Percentiles rank a stretch among this genome's conserved stretches.
Conservation (phyloP, 495 filamentous ascomycete genomes). For the Penicillium ucsense region DNA sequence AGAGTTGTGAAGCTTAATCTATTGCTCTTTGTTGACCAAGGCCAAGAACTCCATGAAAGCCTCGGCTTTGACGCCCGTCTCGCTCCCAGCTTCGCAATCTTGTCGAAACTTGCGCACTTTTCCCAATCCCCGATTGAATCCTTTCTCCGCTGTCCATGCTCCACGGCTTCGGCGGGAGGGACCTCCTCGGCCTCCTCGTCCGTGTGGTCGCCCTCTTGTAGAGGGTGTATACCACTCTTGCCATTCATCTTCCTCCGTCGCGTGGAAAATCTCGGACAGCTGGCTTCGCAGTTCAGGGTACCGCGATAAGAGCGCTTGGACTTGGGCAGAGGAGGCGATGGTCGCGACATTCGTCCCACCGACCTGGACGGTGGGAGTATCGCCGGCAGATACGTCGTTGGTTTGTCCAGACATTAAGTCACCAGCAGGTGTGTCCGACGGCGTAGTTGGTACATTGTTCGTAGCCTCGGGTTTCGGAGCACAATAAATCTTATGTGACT, state of each 20-base stretch:
- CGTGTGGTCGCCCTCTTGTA: slow-evolving; percentile 18
- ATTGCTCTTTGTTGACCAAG: slow-evolving; percentile 22
- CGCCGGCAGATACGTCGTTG: background rate
- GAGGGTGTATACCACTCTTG: slow-evolving; percentile 19
- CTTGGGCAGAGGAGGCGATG: slow-evolving; percentile 28
- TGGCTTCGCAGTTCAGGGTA: slow-evolving; percentile 43
- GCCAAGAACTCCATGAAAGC: slow-evolving; percentile 33
- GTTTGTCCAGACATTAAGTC: slow-evolving; percentile 6
- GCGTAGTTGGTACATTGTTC: slow-evolving; percentile 22
- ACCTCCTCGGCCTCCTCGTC: slow-evolving; percentile 36
- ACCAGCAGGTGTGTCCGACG: slow-evolving; percentile 4
- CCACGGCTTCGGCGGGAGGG: slow-evolving; percentile 26
- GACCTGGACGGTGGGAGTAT: background rate
- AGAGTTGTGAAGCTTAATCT: background rate
- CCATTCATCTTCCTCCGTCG: slow-evolving; percentile 41
- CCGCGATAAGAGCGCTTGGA: slow-evolving; percentile 40
- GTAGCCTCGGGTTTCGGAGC: slow-evolving; percentile 24
- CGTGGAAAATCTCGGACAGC: slow-evolving; percentile 42
- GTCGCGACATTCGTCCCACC: slow-evolving; percentile 6
- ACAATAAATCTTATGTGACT: slow-evolving; percentile 49
- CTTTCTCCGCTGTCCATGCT: slow-evolving; percentile 37
- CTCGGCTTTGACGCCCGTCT: slow-evolving; percentile 25
- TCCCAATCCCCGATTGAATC: slow-evolving; percentile 34
- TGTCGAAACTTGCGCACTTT: slow-evolving; percentile 32
- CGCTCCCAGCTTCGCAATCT: slow-evolving; percentile 28